Conservation (phyloP, 495 filamentous ascomycete genomes). For the Xeromyces bisporus region DNA sequence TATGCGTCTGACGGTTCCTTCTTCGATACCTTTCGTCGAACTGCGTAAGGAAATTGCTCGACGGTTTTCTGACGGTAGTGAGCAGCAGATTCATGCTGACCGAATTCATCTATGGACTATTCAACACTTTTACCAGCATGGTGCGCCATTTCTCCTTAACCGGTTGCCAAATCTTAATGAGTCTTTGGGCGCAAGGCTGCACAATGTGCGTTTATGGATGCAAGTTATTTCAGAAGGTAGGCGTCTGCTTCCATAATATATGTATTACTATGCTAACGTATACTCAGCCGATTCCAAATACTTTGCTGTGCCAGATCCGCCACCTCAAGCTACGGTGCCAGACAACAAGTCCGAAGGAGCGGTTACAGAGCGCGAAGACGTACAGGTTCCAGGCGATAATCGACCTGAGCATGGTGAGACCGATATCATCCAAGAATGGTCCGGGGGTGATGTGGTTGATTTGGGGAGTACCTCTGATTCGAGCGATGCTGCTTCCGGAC, state of each 20-base stretch:
- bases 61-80: constrained; percentile 12
- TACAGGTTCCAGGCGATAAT: constrained; percentile 10
- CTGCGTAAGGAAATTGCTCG: constrained; percentile 27
- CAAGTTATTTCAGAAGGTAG: constrained; percentile 25
- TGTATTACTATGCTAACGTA: constrained; percentile 1
- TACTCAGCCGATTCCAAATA: constrained; percentile 21
- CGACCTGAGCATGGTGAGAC: constrained; percentile 8
- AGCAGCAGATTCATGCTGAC: constrained; percentile 13
- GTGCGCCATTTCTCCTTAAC: constrained; percentile 20
- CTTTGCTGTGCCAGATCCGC: constrained; percentile 27
- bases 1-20: constrained; percentile 26
- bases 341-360: constrained; percentile 23
- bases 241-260: not conserved
- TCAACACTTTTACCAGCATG: constrained; percentile 21
- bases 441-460: too few species aligned
- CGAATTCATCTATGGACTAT: constrained; percentile 29
- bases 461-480: not conserved
- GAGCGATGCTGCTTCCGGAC: not conserved
- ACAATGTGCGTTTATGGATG: constrained; percentile 26
- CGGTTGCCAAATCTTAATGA: constrained; percentile 20
- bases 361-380: constrained; percentile 12
- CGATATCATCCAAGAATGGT: too few species aligned
- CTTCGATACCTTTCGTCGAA: constrained; percentile 20
- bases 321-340: constrained; percentile 4
- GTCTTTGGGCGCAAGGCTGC: constrained; percentile 14